Conservation (phyloP, 2,329 filamentous ascomycete genomes). For the Fusarium metavorans region DNA sequence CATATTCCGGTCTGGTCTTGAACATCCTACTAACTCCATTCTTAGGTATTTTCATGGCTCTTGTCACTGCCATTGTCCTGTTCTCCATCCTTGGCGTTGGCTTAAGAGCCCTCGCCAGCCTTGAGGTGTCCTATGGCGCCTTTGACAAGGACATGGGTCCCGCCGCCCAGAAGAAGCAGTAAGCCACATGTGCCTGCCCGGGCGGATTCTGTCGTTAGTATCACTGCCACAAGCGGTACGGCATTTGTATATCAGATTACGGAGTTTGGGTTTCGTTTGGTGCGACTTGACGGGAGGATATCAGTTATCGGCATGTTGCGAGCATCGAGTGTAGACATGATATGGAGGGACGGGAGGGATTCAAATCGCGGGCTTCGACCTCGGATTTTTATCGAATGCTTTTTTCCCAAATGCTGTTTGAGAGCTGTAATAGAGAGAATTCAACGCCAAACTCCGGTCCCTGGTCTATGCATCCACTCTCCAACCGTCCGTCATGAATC, state of each 20-base stretch:
- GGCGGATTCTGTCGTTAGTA: conserved; percentile 26
- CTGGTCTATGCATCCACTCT: neutral
- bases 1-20: neutral
- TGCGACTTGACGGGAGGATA: conserved; percentile 40
- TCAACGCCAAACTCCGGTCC: conserved; percentile 44
- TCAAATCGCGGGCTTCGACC: conserved; percentile 12
- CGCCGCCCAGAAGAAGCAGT: conserved; percentile 83
- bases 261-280: conserved; percentile 46
- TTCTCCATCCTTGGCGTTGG: conserved; percentile 84
- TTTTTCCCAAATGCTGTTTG: conserved; percentile 32
- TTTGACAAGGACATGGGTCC: conserved; percentile 97
- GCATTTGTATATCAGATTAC: conserved; percentile 47
- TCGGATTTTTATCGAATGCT: conserved; percentile 23
- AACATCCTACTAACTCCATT: conserved; percentile 11
- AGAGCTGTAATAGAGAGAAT: conserved; percentile 26
- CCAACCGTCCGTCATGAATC: conserved; percentile 8
- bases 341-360: conserved; percentile 13
- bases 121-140: conserved; percentile 92
- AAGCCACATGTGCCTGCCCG: conserved; percentile 28
- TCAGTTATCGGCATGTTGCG: conserved; percentile 39
- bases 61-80: conserved; percentile 78
- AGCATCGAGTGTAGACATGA: conserved; percentile 37
- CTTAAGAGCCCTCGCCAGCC: conserved; percentile 78
- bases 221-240: conserved; percentile 13
- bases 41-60: conserved; percentile 87